Base-by-base conservation (phyloP, 2,329 filamentous ascomycete species). In the Aspergillus sp. region DNA sequence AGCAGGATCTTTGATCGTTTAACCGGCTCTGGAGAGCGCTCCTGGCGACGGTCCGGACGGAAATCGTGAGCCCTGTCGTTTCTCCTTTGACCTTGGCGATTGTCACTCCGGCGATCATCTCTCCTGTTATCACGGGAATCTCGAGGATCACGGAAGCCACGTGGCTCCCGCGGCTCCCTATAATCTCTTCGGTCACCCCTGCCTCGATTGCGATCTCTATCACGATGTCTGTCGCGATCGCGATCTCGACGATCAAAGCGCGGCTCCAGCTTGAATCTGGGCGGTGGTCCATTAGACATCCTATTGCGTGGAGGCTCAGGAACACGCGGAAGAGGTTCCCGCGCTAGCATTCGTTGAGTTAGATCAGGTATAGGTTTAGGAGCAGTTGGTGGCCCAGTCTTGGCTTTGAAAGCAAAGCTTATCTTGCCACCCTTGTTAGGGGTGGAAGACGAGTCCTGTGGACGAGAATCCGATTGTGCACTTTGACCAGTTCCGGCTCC, bases 351-450 rank as follows among this genome's bases (percentile, higher is more conserved):
- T 64, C 73, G 77, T 65, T 72, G 75, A 13, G 77, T 75, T 52
- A 83, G 64, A 58, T 82, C 81, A 41, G 78, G 69, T 42, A 83
- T 81, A 26, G 78, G 74, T 60, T 81, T 82, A 47, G 78, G 76
- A 56, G 80, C 78, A 60, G 82, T 78, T 24, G 78, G 76, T 18
- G 87, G 80, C 3, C 82, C 80, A 20, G 86, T 84, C 69, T 89
- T 93, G 56, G 87, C 84, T 71, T 97, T 97, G 74, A 98, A 91
- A 1, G 92, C 91, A 72, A 98, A 98, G 71, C 91, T 96, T 68
- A 97, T 96, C 75, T 93, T 95, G 44, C 86, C 85, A 3, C 78
- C 78, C 57, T 80, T 78, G 69, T 80, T 72, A 58, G 75, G 68
- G 58, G 83, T 79, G n/a, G 83, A 79, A 5, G 83, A 81, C 2